phyloP scores from a whole-genome alignment of 2,329 filamentous ascomycete species.

The Aspergillus ochraceus region DNA sequence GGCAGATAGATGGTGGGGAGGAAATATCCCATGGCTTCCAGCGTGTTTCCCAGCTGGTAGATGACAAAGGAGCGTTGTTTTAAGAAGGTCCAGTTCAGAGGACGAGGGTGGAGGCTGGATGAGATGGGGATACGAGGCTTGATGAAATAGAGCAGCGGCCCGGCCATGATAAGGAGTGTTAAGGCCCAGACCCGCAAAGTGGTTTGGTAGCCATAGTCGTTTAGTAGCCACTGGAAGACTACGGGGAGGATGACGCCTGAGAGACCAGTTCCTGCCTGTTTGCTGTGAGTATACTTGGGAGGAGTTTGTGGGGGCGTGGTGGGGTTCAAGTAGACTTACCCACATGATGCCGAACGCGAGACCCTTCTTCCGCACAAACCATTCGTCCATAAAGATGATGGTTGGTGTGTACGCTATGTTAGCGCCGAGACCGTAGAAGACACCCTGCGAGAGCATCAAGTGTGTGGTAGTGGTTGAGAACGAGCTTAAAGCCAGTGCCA shows the following conservation, averaged over 20 bases:
- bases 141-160: slow-evolving; percentile 37
- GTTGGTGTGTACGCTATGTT: slow-evolving; percentile 50
- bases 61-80: slow-evolving; percentile 41
- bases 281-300: not conserved
- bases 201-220: slow-evolving; percentile 44
- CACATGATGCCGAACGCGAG: slow-evolving; percentile 49
- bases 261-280: slow-evolving; percentile 35
- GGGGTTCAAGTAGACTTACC: slow-evolving; percentile 16
- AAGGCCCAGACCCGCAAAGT: slow-evolving; percentile 47
- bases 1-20: slow-evolving; percentile 41
- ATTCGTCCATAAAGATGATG: slow-evolving; percentile 52
- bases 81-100: slow-evolving; percentile 43
- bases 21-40: slow-evolving; percentile 39
- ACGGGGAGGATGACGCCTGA: slow-evolving; percentile 50
- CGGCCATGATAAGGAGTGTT: slow-evolving; percentile 22
- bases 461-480: slow-evolving; percentile 25
- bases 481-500: slow-evolving; percentile 25
- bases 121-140: slow-evolving; percentile 42
- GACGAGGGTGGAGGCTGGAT: slow-evolving; percentile 29
- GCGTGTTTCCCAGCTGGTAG: slow-evolving; percentile 47
- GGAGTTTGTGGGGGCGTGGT: not conserved
- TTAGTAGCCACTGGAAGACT: slow-evolving; percentile 44
- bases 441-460: slow-evolving; percentile 28
- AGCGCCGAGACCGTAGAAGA: slow-evolving; percentile 47
- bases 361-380: slow-evolving; percentile 50